Base-by-base conservation (phyloP, 2,329 filamentous ascomycete genomes). In the Talaromyces rugulosus region DNA sequence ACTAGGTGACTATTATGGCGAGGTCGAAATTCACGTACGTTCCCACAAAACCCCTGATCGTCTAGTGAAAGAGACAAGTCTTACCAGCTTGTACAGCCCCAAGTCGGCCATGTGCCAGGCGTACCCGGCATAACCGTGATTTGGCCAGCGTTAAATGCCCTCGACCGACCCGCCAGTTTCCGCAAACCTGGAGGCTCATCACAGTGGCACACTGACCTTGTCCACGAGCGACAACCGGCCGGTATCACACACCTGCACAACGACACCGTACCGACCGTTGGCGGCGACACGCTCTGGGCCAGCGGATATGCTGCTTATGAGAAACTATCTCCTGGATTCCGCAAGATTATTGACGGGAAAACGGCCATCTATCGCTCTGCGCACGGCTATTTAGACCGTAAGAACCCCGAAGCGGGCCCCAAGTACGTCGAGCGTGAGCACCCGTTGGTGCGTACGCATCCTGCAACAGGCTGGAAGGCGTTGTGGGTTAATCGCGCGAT, bases 261-360 rank as follows among this genome's bases (percentile, higher is more conserved):
- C 60, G 87, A 89, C 70, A 87, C 86, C 0, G 79, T 91, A 0
- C 87, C 87, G 0, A 80, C 79, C 0, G 70, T 85, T 0, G 89
- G 89, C 1, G 89, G 89, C 11, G 89, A 91, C 71, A 91, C 89
- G 0, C 81, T 91, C 0, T 91, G 89, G 88, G 86, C 88, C 0
- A 86, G 82, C 62, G 87, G 88, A 1, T 91, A 91, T 69, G 78
- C 84, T 0, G 88, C 88, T 0, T 91, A 91, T 67, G 87, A 90
- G 73, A 91, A 91, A 74, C 81, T 91, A 0, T 89, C 86, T 1
- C 89, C 88, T 0, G 83, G 78, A 2, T 91, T 91, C 76, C 86
- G 88, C 47, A 84, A 84, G 70, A 84, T 91, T 58, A 88, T 91
- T 63, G 88, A 91, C 67, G 88, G 88, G 5, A 82, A 80, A 62